Evolutionary conservation across 495 filamentous ascomycete species (phyloP).

Genomic region (Aspergillus sclerotiicarbonarius): DNA sequence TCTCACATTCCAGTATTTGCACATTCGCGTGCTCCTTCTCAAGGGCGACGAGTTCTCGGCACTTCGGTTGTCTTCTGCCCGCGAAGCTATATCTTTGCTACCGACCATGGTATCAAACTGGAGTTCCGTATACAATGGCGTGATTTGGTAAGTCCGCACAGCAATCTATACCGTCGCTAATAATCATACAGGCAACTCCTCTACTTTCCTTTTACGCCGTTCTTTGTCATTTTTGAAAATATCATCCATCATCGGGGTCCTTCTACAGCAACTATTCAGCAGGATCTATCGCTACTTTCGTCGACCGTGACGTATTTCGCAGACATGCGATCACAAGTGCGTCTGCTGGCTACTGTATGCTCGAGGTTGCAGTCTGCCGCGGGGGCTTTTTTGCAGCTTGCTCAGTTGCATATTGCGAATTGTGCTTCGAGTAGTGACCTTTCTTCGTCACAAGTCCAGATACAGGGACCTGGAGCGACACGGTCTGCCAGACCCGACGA

Average conservation of each 20-base stretch:
- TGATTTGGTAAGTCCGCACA: not conserved
- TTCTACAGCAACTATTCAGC: not conserved
- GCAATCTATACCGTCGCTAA: not conserved
- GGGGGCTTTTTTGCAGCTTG: not conserved
- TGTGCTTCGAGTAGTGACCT: not conserved
- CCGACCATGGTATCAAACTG: slow-evolving; percentile 1
- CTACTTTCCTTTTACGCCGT: not conserved
- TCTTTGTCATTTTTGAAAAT: slow-evolving; percentile 2
- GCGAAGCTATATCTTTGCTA: not conserved
- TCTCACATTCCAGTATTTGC: not conserved
- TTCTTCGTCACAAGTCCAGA: too few species aligned
- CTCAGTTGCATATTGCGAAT: not conserved
- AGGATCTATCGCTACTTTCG: not conserved
- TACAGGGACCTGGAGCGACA: not conserved
- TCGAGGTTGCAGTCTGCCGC: not conserved
- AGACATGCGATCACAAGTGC: not conserved
- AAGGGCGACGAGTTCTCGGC: not conserved
- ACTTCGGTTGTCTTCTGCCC: not conserved
- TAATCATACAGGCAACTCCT: not conserved
- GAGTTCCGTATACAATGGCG: slow-evolving; percentile 1
- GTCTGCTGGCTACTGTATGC: not conserved
- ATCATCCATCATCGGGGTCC: not conserved
- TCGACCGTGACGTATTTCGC: slow-evolving; percentile 1
- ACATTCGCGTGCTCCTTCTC: not conserved
- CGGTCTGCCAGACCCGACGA: not conserved